Evolutionary conservation across 139 green algal genomes (phyloP).

Genomic region (Pleodorina starrii): DNA sequence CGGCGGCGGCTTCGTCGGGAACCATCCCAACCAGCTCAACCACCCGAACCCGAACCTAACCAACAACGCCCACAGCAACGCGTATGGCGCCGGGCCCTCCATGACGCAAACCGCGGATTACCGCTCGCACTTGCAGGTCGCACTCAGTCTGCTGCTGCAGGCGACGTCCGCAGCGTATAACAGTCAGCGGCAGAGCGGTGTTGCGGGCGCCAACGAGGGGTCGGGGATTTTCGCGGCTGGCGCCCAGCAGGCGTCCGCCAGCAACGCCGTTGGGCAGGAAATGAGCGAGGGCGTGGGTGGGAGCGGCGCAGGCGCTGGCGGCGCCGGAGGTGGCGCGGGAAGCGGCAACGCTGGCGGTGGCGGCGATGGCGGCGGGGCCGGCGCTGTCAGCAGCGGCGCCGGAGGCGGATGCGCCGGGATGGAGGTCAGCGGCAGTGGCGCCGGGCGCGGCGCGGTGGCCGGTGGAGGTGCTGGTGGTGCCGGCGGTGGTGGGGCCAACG

Average conservation of each 20-base stretch:
- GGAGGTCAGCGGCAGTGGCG: not conserved
- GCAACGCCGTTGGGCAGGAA: slow-evolving; percentile 30
- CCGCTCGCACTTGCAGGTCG: slow-evolving; percentile 44
- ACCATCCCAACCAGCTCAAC: slow-evolving; percentile 3
- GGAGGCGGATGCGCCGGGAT: not conserved
- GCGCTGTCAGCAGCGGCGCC: not conserved
- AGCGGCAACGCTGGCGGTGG: not conserved
- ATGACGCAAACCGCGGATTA: slow-evolving; percentile 51
- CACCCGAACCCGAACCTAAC: not conserved
- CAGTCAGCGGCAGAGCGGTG: slow-evolving; percentile 49
- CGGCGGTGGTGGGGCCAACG: not conserved
- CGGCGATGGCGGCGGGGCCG: not conserved
- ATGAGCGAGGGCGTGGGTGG: not conserved
- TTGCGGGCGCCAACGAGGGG: slow-evolving; percentile 19
- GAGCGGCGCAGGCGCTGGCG: not conserved
- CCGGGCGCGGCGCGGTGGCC: not conserved
- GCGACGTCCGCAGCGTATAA: slow-evolving; percentile 45
- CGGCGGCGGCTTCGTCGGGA: no score
- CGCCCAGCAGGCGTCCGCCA: slow-evolving; percentile 10
- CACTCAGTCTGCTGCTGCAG: slow-evolving; percentile 44
- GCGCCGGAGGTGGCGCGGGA: not conserved
- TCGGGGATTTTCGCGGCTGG: slow-evolving; percentile 35
- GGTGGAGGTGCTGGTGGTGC: not conserved
- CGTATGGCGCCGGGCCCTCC: slow-evolving; percentile 39
- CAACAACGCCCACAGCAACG: slow-evolving; percentile 32